These are phyloP conservation scores for Debaryomyces robertsiae DNA, from an alignment of 1,139 yeast genomes.

Conservation along the genomic window DNA sequence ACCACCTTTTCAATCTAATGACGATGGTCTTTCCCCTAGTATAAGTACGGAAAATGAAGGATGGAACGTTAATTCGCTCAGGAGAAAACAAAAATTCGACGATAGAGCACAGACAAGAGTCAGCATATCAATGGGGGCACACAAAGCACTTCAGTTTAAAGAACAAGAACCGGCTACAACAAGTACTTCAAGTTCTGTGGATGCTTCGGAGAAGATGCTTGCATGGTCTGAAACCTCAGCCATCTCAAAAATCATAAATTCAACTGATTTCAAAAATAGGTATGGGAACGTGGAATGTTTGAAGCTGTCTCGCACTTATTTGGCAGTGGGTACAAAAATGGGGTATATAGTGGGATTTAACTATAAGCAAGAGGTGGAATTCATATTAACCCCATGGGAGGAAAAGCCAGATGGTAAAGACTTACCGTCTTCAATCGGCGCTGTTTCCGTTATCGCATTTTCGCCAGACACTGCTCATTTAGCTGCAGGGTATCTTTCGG, in stretches of 20 bases:
- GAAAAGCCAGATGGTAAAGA: slow-evolving; percentile 12
- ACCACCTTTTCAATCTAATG: not conserved
- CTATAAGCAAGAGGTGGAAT: slow-evolving; percentile 57
- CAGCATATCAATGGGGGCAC: slow-evolving; percentile 23
- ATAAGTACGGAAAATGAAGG: slow-evolving; percentile 10
- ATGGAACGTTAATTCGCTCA: slow-evolving; percentile 12
- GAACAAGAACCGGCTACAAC: not conserved
- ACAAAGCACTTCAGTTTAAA: slow-evolving; percentile 2
- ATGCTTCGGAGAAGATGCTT: slow-evolving; percentile 11
- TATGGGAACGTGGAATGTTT: slow-evolving; percentile 56
- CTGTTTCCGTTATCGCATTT: slow-evolving; percentile 48
- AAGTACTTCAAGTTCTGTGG: slow-evolving; percentile 1
- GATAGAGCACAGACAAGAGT: slow-evolving; percentile 40
- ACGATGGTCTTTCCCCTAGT: slow-evolving; percentile 10
- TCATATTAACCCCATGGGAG: slow-evolving; percentile 34
- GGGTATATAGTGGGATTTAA: slow-evolving; percentile 65
- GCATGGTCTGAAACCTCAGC: slow-evolving; percentile 29
- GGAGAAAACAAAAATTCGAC: slow-evolving; percentile 34
- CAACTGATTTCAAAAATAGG: slow-evolving; percentile 25
- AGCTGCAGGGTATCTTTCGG: slow-evolving; percentile 39
- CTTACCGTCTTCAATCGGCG: slow-evolving; percentile 31
- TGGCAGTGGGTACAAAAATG: slow-evolving; percentile 64
- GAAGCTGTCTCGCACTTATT: slow-evolving; percentile 47
- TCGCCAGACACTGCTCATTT: slow-evolving; percentile 36
- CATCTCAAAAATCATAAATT: slow-evolving; percentile 24